These are phyloP conservation scores for Podila epicladia DNA, from an alignment of 192 early-diverging fungal genomes.

Conservation along the genomic window DNA sequence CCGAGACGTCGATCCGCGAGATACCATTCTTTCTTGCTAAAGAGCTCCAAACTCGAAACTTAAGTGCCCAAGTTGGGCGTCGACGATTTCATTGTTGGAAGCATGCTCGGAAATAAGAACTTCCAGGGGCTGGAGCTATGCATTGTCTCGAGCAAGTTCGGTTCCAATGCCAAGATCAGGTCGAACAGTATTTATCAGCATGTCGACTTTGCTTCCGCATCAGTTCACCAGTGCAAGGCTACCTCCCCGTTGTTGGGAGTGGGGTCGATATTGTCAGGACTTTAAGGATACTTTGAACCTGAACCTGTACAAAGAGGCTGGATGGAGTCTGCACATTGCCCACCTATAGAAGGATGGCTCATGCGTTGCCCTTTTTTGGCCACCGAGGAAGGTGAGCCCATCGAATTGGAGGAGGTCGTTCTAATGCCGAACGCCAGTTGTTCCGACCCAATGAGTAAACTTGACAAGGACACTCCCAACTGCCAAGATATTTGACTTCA, in stretches of 20 bases:
- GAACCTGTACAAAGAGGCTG: slow-evolving; percentile 8
- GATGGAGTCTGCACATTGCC: slow-evolving; percentile 18
- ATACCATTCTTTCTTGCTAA: not conserved
- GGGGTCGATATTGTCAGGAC: not conserved
- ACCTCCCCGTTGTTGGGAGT: not conserved
- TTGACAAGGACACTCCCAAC: no score
- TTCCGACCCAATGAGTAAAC: not conserved
- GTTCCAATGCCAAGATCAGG: not conserved
- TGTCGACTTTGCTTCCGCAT: not conserved
- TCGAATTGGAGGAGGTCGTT: slow-evolving; percentile 3
- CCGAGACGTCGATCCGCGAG: not conserved
- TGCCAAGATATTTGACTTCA: no score
- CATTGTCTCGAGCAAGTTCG: not conserved
- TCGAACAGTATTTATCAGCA: not conserved
- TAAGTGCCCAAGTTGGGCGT: not conserved
- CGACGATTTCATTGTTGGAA: not conserved
- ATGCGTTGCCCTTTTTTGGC: not conserved
- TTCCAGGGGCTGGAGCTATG: not conserved
- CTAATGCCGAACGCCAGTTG: slow-evolving; percentile 5
- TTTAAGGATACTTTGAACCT: not conserved
- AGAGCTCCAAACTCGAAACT: not conserved
- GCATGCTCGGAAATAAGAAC: not conserved
- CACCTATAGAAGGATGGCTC: not conserved
- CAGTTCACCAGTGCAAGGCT: not conserved
- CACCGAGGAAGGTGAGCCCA: not conserved